phyloP scores from a whole-genome alignment of 306 rosid species.

The Cajanus cajan region DNA sequence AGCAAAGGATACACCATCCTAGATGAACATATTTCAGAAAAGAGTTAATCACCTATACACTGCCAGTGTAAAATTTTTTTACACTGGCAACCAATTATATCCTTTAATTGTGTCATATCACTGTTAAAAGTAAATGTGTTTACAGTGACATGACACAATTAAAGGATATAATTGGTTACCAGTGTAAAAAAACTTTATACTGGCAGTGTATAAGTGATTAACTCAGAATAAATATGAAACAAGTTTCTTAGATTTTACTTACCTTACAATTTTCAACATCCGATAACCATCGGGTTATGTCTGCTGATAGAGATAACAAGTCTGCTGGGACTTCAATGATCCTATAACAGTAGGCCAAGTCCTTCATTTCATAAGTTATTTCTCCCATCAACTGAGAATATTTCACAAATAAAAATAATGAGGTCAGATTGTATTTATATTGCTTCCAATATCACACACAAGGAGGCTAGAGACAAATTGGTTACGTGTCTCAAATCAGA shows the following conservation, averaged over 20 bases:
- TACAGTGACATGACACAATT: too few species aligned
- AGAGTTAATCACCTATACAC: too few species aligned
- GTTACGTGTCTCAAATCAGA: not conserved
- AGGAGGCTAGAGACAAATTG: not conserved
- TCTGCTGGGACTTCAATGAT: constrained; percentile 62
- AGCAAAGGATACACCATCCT: not conserved
- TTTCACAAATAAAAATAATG: constrained; percentile 27
- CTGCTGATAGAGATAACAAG: constrained; percentile 63
- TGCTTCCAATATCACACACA: constrained; percentile 1
- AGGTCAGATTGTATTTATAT: constrained; percentile 14
- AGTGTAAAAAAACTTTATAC: too few species aligned
- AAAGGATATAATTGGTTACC: too few species aligned
- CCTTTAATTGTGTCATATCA: too few species aligned
- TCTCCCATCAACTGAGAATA: constrained; percentile 72
- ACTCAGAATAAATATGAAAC: not conserved
- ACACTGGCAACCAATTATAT: too few species aligned
- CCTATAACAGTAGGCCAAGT: constrained; percentile 74
- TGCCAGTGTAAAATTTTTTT: too few species aligned
- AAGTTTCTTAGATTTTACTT: constrained; percentile 9
- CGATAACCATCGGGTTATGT: constrained; percentile 77
- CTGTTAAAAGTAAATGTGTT: too few species aligned
- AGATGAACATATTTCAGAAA: constrained; percentile 3
- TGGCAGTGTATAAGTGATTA: too few species aligned
- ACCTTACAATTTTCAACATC: constrained; percentile 92
- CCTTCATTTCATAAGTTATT: constrained; percentile 86